A percentile compares a stretch with the other conserved stretches of the same genome.
Conservation (phyloP, 164 flowering plant species). For the Tetracentron sinense region DNA sequence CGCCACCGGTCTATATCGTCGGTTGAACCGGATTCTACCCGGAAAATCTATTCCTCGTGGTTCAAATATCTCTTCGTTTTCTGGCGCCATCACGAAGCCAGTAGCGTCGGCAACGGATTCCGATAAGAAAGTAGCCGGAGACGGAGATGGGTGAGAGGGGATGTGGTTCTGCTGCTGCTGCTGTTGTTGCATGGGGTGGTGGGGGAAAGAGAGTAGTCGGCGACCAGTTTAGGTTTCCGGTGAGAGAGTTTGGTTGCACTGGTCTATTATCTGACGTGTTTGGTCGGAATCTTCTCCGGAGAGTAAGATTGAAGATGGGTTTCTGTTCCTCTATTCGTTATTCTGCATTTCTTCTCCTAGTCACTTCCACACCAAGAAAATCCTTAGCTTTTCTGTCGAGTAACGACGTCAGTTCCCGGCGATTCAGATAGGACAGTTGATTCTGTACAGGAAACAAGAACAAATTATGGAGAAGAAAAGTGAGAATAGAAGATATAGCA, state of each 20-base stretch:
- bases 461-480: not conserved
- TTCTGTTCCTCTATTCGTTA: conserved; percentile 69
- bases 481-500: conserved; percentile 2
- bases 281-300: conserved; percentile 41
- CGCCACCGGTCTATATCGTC: conserved; percentile 48
- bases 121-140: conserved; percentile 18
- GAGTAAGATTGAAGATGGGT: conserved; percentile 41
- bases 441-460: not conserved
- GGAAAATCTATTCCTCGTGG: conserved; percentile 23
- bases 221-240: conserved; percentile 14
- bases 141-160: conserved; percentile 19
- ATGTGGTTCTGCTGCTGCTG: conserved; percentile 12
- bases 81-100: conserved; percentile 44
- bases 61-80: conserved; percentile 39
- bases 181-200: conserved; percentile 17
- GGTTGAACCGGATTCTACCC: conserved; percentile 66
- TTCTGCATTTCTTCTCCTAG: conserved; percentile 40
- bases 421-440: conserved; percentile 1
- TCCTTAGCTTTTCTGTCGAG: not conserved
- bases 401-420: not conserved
- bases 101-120: conserved; percentile 18
- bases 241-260: conserved; percentile 33
- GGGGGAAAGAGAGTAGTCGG: conserved; percentile 16
- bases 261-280: conserved; percentile 39
- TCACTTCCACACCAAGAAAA: not conserved